A percentile compares a stretch with the other conserved stretches of the same genome.
Evolutionary conservation across 148 eudicot species (phyloP).

Genomic region (Dysphania ambrosioides): DNA sequence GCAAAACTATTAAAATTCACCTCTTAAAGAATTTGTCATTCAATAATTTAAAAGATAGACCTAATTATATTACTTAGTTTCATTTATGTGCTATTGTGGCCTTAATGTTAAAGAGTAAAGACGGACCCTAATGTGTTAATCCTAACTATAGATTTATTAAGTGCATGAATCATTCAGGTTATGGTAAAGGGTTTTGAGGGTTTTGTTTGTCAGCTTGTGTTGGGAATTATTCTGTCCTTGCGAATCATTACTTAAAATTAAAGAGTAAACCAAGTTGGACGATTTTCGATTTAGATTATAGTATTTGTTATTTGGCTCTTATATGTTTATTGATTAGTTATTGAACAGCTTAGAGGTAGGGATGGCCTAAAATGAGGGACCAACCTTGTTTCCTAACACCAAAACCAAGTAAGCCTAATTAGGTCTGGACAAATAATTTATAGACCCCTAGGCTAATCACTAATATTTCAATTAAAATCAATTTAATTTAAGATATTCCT

Average conservation of each 20-base stretch:
- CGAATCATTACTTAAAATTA: slow-evolving; percentile 14
- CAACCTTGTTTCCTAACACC: neutral
- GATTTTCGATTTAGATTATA: neutral
- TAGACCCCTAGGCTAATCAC: neutral
- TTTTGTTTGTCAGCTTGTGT: slow-evolving; percentile 21
- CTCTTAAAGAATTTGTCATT: too few relatives aligned
- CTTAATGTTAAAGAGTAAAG: too few relatives aligned
- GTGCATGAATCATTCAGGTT: slow-evolving; percentile 7
- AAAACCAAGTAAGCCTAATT: neutral
- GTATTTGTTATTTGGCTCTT: neutral
- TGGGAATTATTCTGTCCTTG: slow-evolving; percentile 18
- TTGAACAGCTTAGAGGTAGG: neutral
- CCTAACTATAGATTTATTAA: neutral
- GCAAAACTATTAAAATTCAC: too few relatives aligned
- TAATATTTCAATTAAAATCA: neutral
- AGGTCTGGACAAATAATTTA: neutral
- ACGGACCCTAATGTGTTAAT: neutral
- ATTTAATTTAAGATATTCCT: neutral
- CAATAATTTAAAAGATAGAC: neutral
- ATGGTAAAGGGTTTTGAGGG: slow-evolving; percentile 14
- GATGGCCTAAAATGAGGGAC: neutral
- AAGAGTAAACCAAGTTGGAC: neutral
- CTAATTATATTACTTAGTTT: too few relatives aligned
- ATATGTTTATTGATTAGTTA: neutral
- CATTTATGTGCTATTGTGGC: too few relatives aligned